Evolutionary conservation across 2,329 filamentous ascomycete genomes (phyloP), one percentile per base, ranked within the genome.

Genomic region (Leptographium flavum): DNA sequence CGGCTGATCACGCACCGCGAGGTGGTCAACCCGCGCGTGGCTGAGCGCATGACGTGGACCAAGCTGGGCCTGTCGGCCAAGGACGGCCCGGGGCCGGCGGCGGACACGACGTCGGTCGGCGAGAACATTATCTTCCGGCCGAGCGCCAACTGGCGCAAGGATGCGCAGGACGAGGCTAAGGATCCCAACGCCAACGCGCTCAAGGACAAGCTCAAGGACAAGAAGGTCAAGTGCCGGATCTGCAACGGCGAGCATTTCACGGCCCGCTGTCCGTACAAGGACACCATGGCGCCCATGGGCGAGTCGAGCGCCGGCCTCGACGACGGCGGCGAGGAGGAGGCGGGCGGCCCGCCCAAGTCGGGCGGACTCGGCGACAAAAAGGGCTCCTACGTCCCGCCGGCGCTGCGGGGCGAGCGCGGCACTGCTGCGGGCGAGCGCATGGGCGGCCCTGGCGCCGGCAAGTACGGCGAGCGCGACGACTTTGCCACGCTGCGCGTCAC

Each of bases 151-250:
- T 98, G 87, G 88, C 90, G 88, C 71, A 80, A 84, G 60, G 85
- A 85, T 54, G 81, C 83, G 62, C 85, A 86, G 68, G 83, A 62
- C 62, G 84, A 90, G 68, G 75, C 78, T 68, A 76, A 79, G 60
- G 78, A 80, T 57, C 67, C 74, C 59, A 83, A 85, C 64, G 79
- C 82, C 57, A 78, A 83, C 67, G 73, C 73, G 57, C 76, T 83
- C 69, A 84, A 84, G 69, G 77, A 81, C 61, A 82, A 85, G 70
- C 74, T 96, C 60, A 94, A 92, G 78, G 88, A 95, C 71, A 94
- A 95, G 79, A 93, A 95, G 73, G 93, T 98, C 74, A 96, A 96
- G 77, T 98, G 92, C 69, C 84, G 92, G 75, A 96, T 98, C 63
- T 98, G 92, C 71, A 85, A 81, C 63, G 92, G 90, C 62, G 92